Conservation (phyloP, 1,139 yeast genomes). For the Geotrichum carabidarum region DNA sequence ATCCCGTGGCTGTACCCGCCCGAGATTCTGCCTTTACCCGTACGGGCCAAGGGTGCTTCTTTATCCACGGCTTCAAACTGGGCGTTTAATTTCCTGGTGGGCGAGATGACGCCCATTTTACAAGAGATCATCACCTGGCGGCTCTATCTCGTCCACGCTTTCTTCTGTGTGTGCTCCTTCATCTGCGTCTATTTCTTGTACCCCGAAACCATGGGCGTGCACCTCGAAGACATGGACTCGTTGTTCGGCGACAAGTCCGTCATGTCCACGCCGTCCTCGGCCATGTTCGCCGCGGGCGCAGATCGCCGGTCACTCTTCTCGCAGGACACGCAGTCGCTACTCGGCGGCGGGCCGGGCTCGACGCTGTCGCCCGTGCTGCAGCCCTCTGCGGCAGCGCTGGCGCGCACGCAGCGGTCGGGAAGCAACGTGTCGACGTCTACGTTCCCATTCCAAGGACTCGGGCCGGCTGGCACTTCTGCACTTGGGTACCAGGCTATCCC, state of each 20-base stretch:
- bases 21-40: conserved; percentile 79
- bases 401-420: conserved; percentile 24
- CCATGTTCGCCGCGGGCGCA: conserved; percentile 10
- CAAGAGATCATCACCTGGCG: conserved; percentile 75
- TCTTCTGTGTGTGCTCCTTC: conserved; percentile 67
- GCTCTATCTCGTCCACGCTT: conserved; percentile 74
- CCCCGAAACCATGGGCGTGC: conserved; percentile 88
- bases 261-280: conserved; percentile 28
- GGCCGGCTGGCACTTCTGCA: neutral
- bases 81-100: conserved; percentile 91
- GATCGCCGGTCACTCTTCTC: conserved; percentile 14
- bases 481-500: conserved; percentile 1
- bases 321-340: conserved; percentile 27
- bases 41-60: conserved; percentile 91
- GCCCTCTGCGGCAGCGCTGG: conserved; percentile 32
- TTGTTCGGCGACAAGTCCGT: conserved; percentile 63
- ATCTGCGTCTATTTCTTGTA: conserved; percentile 62
- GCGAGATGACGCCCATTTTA: conserved; percentile 82
- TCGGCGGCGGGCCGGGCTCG: conserved; percentile 17
- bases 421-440: conserved; percentile 19
- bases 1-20: conserved; percentile 90
- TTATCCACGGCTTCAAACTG: conserved; percentile 89
- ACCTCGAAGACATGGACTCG: conserved; percentile 82
- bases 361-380: conserved; percentile 26
- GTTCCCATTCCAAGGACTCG: neutral